Percentiles rank a stretch among this genome's conserved stretches.
These are phyloP conservation scores for Stephanocyclus meneghinianus DNA, from an alignment of 352 stramenopile genomes.

Conservation along the genomic window DNA sequence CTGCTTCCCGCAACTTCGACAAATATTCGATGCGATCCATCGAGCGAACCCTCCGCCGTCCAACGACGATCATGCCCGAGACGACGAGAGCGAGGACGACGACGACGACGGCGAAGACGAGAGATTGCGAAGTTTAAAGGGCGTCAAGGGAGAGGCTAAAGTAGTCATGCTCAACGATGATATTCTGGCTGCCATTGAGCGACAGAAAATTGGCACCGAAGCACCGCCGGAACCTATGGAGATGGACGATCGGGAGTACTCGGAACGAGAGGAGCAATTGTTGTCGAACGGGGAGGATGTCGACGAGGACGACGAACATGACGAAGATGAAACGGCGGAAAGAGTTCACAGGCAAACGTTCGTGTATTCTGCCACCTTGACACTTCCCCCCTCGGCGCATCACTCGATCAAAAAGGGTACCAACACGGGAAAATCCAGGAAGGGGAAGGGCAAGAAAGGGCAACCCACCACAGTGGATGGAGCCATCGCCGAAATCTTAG, in stretches of 20 bases:
- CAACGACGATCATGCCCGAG: conserved; percentile 32
- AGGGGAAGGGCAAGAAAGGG: conserved; percentile 46
- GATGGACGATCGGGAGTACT: conserved; percentile 55
- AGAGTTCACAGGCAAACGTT: conserved; percentile 78
- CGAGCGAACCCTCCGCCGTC: conserved; percentile 73
- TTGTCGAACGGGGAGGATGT: conserved; percentile 26
- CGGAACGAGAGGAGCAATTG: conserved; percentile 20
- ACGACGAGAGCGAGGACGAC: conserved; percentile 44
- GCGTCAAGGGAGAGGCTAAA: conserved; percentile 72
- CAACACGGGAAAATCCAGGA: conserved; percentile 33
- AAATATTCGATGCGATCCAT: conserved; percentile 90
- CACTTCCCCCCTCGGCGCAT: conserved; percentile 64
- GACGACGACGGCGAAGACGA: conserved; percentile 51
- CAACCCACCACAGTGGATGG: conserved; percentile 54
- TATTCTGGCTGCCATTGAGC: conserved; percentile 64
- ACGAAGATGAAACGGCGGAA: conserved; percentile 37
- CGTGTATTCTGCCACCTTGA: conserved; percentile 81
- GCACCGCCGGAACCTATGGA: conserved; percentile 33
- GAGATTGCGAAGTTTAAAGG: conserved; percentile 61
- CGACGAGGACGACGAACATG: conserved; percentile 31
- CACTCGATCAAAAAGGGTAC: conserved; percentile 47
- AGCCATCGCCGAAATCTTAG: conserved; percentile 79
- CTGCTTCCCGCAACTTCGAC: conserved; percentile 90
- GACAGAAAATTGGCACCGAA: conserved; percentile 42
- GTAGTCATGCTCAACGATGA: conserved; percentile 73